Base-by-base conservation (phyloP, 495 filamentous ascomycete species). In the Neurospora sp. region DNA sequence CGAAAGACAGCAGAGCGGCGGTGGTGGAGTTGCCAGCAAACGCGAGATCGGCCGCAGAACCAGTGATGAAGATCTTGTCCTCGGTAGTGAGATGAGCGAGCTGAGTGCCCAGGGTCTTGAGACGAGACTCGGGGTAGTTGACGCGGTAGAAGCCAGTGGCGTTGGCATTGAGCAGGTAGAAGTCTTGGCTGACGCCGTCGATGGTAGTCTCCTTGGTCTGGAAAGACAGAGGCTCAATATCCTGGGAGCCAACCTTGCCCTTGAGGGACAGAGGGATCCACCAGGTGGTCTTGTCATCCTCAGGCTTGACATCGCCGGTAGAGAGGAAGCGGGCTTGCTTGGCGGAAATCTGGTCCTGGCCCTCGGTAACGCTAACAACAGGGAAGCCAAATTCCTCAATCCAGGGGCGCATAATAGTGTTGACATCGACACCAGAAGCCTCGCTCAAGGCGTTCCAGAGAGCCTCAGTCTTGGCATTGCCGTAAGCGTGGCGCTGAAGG, bases 301-400 rank as follows among this genome's bases (percentile, higher is more conserved):
- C 89, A 2, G 90, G 85, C 78, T 89, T 91, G 61, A 91, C 90
- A 80, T 98, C 96, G 16, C 96, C 96, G 39, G 93, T 94, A 48
- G 90, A 91, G 18, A 99, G 85, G 86, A 97, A 99, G 72, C 96
- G 91, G 59, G 85, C 89, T 82, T 99, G 96, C 71, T 90, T 91
- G 69, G 98, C 82, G 41, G 88, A 86, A 73, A 99, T 90, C 35
- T 90, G 89, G 2, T 66, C 14, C 41, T 91, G 87, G 76, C 93
- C 91, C 81, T 98, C 96, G 20, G 90, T 87, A 22, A 98, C 86
- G 5, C 91, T 96, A 10, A 99, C 81, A 40, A 98, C 89, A 1
- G 96, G 96, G 82, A 96, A 97, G 2, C 96, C 96, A 76, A 99
- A 94, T 79, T 93, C 93, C 70, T 91, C 90, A 76, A 98, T 97